These are phyloP conservation scores for Colletotrichum australisinense DNA, from an alignment of 2,329 filamentous ascomycete genomes.

Conservation along the genomic window DNA sequence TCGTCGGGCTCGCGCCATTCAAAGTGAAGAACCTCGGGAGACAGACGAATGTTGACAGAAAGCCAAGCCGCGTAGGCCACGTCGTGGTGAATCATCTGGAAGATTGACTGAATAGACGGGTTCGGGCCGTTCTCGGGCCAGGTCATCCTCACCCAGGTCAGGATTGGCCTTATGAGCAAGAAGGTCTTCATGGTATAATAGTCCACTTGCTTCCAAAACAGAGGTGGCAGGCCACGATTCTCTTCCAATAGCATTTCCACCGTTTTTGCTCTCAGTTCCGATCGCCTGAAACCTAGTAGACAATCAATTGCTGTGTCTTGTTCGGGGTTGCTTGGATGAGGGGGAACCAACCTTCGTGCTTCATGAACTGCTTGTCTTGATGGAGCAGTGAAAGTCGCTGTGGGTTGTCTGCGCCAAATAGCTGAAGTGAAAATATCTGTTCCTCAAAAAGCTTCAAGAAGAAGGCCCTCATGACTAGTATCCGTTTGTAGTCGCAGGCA, in stretches of 20 bases:
- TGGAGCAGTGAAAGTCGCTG: constrained; percentile 39
- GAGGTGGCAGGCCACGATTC: constrained; percentile 37
- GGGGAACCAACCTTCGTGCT: constrained; percentile 42
- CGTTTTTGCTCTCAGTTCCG: constrained; percentile 40
- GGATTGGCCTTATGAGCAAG: constrained; percentile 41
- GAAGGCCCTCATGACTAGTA: constrained; percentile 42
- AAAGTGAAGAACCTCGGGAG: constrained; percentile 37
- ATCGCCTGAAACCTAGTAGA: constrained; percentile 45
- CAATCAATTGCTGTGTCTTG: constrained; percentile 3
- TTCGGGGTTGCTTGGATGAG: no score
- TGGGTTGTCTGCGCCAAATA: constrained; percentile 45
- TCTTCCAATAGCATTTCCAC: constrained; percentile 40
- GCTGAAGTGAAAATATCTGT: constrained; percentile 42
- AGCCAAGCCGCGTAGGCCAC: constrained; percentile 46
- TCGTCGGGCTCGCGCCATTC: constrained; percentile 46
- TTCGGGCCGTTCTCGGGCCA: neutral
- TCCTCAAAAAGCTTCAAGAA: constrained; percentile 43
- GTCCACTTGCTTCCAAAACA: constrained; percentile 47
- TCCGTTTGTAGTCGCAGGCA: constrained; percentile 37
- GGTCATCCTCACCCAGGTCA: constrained; percentile 35
- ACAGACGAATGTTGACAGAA: constrained; percentile 41
- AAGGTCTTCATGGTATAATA: constrained; percentile 39
- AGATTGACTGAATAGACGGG: constrained; percentile 13
- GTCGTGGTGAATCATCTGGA: constrained; percentile 41
- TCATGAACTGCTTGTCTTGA: constrained; percentile 40